Conservation (phyloP, 2,329 filamentous ascomycete genomes). For the Endoconidiophora laricicola region DNA sequence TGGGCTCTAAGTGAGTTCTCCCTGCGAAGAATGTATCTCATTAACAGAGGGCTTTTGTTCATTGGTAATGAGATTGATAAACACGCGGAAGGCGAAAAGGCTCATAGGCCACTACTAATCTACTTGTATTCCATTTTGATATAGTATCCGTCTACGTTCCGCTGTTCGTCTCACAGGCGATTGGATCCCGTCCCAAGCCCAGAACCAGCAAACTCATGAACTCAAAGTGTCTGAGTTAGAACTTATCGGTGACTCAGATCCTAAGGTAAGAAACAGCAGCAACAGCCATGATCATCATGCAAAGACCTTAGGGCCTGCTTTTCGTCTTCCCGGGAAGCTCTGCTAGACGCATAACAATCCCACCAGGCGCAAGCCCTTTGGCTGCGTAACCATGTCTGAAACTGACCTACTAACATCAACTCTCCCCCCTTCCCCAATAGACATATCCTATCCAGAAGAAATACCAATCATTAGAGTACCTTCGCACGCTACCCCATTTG, state of each 20-base stretch:
- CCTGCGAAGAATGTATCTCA: neutral
- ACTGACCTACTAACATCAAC: neutral
- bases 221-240: constrained; percentile 55
- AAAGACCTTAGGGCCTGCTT: constrained; percentile 1
- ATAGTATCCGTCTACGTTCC: constrained; percentile 63
- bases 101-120: no score
- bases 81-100: neutral
- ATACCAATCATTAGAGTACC: constrained; percentile 76
- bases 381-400: neutral
- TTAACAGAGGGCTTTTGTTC: no score
- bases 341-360: no score
- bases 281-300: no score
- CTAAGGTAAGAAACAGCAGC: constrained; percentile 41
- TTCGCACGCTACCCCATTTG: constrained; percentile 77
- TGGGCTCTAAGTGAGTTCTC: constrained; percentile 51
- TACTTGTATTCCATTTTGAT: no score
- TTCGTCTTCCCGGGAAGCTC: neutral
- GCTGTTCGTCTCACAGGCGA: constrained; percentile 62
- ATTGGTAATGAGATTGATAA: neutral
- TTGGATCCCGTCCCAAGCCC: constrained; percentile 56
- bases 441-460: constrained; percentile 92
- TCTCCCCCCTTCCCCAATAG: constrained; percentile 27
- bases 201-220: constrained; percentile 52
- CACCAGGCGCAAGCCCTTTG: neutral
- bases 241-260: constrained; percentile 61